phyloP scores from a whole-genome alignment of 345 rosid species.

The Salix brachista region DNA sequence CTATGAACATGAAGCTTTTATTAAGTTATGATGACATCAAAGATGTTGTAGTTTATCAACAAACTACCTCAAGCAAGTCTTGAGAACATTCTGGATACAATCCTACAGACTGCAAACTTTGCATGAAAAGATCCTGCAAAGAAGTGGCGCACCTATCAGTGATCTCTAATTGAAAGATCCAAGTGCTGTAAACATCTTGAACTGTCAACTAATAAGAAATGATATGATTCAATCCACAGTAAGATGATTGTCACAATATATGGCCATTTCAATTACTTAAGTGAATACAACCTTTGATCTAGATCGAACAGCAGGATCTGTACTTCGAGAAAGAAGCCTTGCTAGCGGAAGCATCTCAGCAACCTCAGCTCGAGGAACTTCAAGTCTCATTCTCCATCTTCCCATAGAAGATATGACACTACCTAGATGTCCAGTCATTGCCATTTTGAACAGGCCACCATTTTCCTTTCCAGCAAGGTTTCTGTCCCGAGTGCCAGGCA shows the following conservation, averaged over 20 bases:
- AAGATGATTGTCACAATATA: slow-evolving; percentile 2
- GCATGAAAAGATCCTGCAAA: slow-evolving; percentile 86
- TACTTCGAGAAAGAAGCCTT: slow-evolving; percentile 90
- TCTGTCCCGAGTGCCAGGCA: slow-evolving; percentile 91
- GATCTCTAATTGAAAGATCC: slow-evolving; percentile 1
- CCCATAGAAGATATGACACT: slow-evolving; percentile 98
- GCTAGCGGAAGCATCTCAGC: slow-evolving; percentile 99
- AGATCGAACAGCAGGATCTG: slow-evolving; percentile 94
- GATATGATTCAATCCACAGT: background rate
- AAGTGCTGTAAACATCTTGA: slow-evolving; percentile 1
- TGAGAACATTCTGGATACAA: slow-evolving; percentile 70
- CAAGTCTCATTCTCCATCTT: slow-evolving; percentile 99
- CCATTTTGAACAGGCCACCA: slow-evolving; percentile 78
- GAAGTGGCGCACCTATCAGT: slow-evolving; percentile 11
- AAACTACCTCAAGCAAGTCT: slow-evolving; percentile 75
- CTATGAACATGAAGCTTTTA: background rate
- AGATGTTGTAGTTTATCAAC: background rate
- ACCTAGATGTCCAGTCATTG: slow-evolving; percentile 88
- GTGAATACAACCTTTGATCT: slow-evolving; percentile 74
- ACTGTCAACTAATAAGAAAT: slow-evolving; percentile 1
- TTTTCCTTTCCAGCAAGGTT: slow-evolving; percentile 61
- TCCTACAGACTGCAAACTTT: slow-evolving; percentile 78
- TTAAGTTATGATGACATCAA: slow-evolving; percentile 1
- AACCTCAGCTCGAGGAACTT: slow-evolving; percentile 96
- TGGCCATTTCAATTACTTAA: slow-evolving; percentile 13